Conservation (phyloP, 257 asterid species). For the Buddleja alternifolia region DNA sequence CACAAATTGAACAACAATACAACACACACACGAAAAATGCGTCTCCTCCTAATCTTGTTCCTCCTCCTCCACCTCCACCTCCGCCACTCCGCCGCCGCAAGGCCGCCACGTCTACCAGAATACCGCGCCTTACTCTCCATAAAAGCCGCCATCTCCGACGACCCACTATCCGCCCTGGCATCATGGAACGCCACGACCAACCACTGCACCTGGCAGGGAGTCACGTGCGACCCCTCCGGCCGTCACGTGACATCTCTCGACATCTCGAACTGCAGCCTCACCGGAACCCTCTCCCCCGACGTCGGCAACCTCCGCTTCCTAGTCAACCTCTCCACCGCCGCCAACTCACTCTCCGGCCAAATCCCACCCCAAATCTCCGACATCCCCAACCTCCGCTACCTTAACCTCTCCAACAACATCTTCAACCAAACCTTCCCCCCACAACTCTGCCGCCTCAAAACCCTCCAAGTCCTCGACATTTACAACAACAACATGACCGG, state of each 20-base stretch:
- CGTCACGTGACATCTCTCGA: slow-evolving; percentile 73
- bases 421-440: slow-evolving; percentile 62
- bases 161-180: slow-evolving; percentile 60
- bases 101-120: slow-evolving; percentile 51
- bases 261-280: slow-evolving; percentile 64
- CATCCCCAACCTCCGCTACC: slow-evolving; percentile 54
- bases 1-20: not conserved
- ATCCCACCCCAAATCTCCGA: slow-evolving; percentile 62
- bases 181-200: slow-evolving; percentile 63
- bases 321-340: slow-evolving; percentile 60
- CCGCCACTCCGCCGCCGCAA: slow-evolving; percentile 39
- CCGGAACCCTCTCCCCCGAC: too few species aligned
- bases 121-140: slow-evolving; percentile 63
- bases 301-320: slow-evolving; percentile 67
- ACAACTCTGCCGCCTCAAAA: slow-evolving; percentile 46
- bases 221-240: slow-evolving; percentile 68
- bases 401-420: slow-evolving; percentile 74
- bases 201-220: slow-evolving; percentile 77
- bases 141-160: slow-evolving; percentile 69
- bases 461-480: slow-evolving; percentile 70
- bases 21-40: slow-evolving; percentile 45
- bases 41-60: slow-evolving; percentile 47
- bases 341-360: slow-evolving; percentile 63
- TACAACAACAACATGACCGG: slow-evolving; percentile 87
- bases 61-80: slow-evolving; percentile 46